Evolutionary conservation across 2,329 filamentous ascomycete species (phyloP), one percentile per base, ranked within the genome.

Genomic region (Lecanicillium sp.): DNA sequence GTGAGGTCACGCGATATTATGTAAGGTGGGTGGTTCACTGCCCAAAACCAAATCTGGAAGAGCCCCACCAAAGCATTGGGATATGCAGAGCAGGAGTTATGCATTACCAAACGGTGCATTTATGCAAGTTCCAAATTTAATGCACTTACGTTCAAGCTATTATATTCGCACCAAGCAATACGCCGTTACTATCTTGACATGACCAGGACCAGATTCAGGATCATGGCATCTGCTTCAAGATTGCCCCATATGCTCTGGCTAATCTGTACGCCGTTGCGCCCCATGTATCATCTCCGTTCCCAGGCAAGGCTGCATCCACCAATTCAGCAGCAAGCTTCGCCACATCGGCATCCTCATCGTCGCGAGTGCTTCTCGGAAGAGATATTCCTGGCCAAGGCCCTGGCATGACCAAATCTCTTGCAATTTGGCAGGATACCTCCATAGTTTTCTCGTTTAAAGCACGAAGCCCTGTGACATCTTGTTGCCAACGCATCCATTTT

Each of bases 321-420:
- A 62, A 40, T 22, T 62, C 58, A 49, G 50, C 52, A 5, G 60
- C 61, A 36, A 63, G 46, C 20, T 48, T 52, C 18, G 60, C 50
- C 15, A 59, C 43, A 18, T 59, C 59, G 9, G 49, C 46, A 2
- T 44, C 43, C 5, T 39, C 20, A 11, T 25, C 9, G 37, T 27
- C 11, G 33, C 28, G 7, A 6, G 6, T 5, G 36, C 31, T 11
- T 45, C 40, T 17, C 42, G 27, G 20, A 4, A 3, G 27, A 13
- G 25, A 4, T 20, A 36, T 12, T 1, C 13, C 28, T 8, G 19
- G 17, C 28, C 36, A 33, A 5, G 33, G 33, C 5, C 41, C 33
- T 8, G 59, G 57, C 37, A 58, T 48, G 18, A 63, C 40, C 14
- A 46, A 45, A 13, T 46, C 46, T 31, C 54, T 55, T n/a, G 55